Base-by-base conservation (phyloP, 495 filamentous ascomycete species). In the Astrothelium subdiscretum region DNA sequence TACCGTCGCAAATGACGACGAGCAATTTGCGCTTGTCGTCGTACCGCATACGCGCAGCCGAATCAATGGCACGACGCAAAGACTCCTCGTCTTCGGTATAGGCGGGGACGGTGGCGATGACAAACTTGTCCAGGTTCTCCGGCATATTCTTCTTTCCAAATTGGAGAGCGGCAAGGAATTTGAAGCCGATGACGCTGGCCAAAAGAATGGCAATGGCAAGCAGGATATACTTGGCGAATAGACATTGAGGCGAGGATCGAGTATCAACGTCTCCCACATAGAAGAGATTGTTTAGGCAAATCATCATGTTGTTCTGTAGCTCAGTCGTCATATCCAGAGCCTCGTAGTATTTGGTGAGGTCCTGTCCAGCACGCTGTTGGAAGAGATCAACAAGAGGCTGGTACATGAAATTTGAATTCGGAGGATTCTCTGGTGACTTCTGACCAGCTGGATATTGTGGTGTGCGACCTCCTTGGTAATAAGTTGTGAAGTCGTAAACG, bases 51-150 rank as follows among this genome's bases (percentile, higher is more conserved):
- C 91, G 84, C 22, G 94, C 91, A 65, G 91, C 89, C 0, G 94
- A 97, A 73, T 99, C 94, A 69, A 99, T 94, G 64, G 92, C 95
- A 77, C 91, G 91, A 61, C 94, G 88, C 12, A 99, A 80, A 32
- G 92, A 96, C 1, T 99, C 94, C 74, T 99, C 94, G 69, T 96
- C 94, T 78, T 99, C 94, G 2, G 94, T 99, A 73, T 99, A 99
- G 12, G 88, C 94, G 2, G 94, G 94, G 35, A 99, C 91, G 74
- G 96, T 95, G 72, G 89, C 95, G 73, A 99, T 97, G 70, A 99
- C 78, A 71, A 99, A 99, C 72, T 97, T 97, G 77, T 99, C 94
- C 42, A 97, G 80, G 70, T 96, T 92, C 76, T 97, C 94, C 0
- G 94, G 94, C 31, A 91, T 77, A 61, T 87, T 95, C 79, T 96